phyloP scores from a whole-genome alignment of 345 rosid species.

The Eucalyptus sp. region DNA sequence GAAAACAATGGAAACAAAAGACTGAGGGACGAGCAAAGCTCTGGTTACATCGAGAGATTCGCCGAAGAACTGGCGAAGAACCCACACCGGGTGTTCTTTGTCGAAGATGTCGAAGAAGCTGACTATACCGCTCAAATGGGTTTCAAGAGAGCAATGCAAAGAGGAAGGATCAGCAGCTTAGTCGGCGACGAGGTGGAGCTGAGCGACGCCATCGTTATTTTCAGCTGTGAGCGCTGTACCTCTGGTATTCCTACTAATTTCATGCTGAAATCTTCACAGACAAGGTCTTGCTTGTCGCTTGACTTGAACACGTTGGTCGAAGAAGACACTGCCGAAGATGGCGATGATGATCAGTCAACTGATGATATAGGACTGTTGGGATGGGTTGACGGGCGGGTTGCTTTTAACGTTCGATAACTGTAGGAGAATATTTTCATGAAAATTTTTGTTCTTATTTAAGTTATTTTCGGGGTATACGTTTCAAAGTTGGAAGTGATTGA shows the following conservation, averaged over 20 bases:
- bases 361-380: background rate
- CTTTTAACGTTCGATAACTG: background rate
- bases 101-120: background rate
- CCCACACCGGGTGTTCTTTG: background rate
- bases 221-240: background rate
- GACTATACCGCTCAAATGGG: background rate
- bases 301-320: background rate
- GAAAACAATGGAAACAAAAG: background rate
- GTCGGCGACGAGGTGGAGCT: constrained; percentile 30
- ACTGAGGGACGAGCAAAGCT: background rate
- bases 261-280: background rate
- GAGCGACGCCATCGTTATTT: constrained; percentile 15
- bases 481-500: background rate
- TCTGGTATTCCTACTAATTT: background rate
- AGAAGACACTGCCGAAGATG: background rate
- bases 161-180: constrained; percentile 49
- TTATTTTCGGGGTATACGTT: background rate
- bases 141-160: constrained; percentile 9
- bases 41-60: background rate
- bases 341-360: background rate
- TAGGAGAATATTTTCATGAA: background rate
- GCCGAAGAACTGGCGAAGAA: background rate
- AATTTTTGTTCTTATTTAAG: background rate
- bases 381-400: background rate
- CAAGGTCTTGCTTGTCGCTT: background rate